A percentile compares a stretch with the other conserved stretches of the same genome.
Evolutionary conservation across 495 filamentous ascomycete genomes (phyloP).

Genomic region (Penicillium maclennaniae): DNA sequence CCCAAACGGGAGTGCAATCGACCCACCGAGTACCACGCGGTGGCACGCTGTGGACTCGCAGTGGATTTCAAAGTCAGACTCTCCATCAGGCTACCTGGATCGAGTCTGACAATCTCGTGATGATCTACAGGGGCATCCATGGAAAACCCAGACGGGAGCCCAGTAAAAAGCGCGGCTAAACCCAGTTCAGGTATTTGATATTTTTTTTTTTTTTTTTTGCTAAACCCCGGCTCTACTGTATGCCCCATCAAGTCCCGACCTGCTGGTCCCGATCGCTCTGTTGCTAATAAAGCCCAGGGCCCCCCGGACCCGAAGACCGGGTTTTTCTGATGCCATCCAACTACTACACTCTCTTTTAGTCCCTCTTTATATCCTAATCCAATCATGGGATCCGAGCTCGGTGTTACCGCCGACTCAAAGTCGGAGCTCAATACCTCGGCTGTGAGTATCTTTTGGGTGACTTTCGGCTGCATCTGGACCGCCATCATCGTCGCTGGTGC

Average conservation of each 20-base stretch:
- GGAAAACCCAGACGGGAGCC: no score
- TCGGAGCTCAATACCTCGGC: constrained; percentile 19
- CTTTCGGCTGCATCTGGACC: constrained; percentile 50
- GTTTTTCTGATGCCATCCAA: constrained; percentile 20
- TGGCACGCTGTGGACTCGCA: background rate
- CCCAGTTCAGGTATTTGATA: background rate
- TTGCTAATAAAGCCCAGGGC: background rate
- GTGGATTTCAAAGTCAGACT: no score
- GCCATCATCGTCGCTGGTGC: constrained; percentile 48
- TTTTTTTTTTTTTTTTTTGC: no score
- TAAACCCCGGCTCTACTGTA: background rate
- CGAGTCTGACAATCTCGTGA: background rate
- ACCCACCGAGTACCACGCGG: no score
- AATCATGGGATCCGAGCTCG: constrained; percentile 38
- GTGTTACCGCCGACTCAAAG: constrained; percentile 28
- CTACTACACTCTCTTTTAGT: constrained; percentile 30
- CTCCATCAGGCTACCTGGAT: background rate
- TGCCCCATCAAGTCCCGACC: background rate
- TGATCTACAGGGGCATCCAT: background rate
- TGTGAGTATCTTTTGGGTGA: constrained; percentile 34
- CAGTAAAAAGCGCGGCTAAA: background rate
- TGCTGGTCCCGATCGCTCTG: background rate
- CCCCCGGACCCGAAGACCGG: background rate
- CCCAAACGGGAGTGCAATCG: background rate
- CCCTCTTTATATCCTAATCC: constrained; percentile 2